A percentile compares a stretch with the other conserved stretches of the same genome.
Conservation (phyloP, 2,329 filamentous ascomycete genomes). For the Talaromyces pinophilus region DNA sequence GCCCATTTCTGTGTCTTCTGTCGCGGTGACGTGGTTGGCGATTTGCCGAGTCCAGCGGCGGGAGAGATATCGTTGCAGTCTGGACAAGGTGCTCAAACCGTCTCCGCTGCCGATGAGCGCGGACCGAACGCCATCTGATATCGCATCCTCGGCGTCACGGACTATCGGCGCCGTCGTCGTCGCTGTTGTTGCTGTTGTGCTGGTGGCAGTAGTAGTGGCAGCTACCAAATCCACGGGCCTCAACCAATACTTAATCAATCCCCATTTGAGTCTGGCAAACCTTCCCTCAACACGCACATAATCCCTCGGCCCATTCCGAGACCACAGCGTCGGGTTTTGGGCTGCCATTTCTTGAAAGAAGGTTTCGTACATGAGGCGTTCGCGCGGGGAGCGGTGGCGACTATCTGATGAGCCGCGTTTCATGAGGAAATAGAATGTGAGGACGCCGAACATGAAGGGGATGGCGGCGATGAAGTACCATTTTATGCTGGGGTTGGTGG, state of each 20-base stretch:
- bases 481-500: conserved; percentile 46
- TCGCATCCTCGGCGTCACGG: neutral
- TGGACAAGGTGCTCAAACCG: conserved; percentile 44
- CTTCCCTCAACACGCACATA: conserved; percentile 44
- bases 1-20: conserved; percentile 21
- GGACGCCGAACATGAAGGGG: conserved; percentile 50
- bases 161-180: neutral
- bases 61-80: conserved; percentile 43
- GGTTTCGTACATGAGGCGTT: conserved; percentile 53
- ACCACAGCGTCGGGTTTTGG: conserved; percentile 52
- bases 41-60: conserved; percentile 46
- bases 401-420: conserved; percentile 47
- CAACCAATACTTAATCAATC: conserved; percentile 51
- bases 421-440: conserved; percentile 51
- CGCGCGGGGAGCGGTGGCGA: conserved; percentile 48
- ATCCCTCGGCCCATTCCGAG: conserved; percentile 47
- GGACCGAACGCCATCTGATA: neutral
- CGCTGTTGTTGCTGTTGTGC: neutral
- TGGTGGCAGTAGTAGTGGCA: neutral
- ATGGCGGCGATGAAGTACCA: conserved; percentile 53
- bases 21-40: neutral
- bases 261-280: conserved; percentile 50
- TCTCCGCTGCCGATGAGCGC: conserved; percentile 26
- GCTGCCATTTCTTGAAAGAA: conserved; percentile 52
- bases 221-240: conserved; percentile 41